Evolutionary conservation across 495 filamentous ascomycete genomes (phyloP).

Genomic region (Hypoxylon fragiforme): DNA sequence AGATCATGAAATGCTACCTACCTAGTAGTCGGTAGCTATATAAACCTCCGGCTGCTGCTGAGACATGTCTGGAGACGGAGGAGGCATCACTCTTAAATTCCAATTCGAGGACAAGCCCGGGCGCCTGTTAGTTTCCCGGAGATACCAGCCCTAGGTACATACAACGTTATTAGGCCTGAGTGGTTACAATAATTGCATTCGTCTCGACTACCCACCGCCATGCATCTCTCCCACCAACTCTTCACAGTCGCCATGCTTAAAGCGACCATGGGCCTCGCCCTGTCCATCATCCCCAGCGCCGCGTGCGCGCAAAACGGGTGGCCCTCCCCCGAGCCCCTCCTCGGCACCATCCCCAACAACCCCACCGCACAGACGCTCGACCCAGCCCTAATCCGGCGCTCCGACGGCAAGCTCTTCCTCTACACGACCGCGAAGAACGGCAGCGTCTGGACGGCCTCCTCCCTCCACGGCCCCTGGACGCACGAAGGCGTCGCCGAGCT

Average conservation of each 20-base stretch:
- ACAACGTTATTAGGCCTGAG: neutral
- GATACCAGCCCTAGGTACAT: neutral
- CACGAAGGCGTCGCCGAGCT: conserved; percentile 57
- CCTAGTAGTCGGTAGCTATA: too few relatives aligned
- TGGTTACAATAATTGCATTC: neutral
- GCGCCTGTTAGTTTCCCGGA: neutral
- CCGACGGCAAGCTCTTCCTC: conserved; percentile 17
- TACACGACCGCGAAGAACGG: conserved; percentile 20
- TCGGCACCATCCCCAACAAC: conserved; percentile 25
- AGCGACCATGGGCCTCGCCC: neutral
- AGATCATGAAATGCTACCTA: neutral
- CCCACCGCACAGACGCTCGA: conserved; percentile 19
- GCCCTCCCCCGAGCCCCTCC: conserved; percentile 16
- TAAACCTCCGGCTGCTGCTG: neutral
- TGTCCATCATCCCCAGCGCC: neutral
- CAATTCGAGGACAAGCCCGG: neutral
- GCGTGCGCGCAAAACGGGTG: conserved; percentile 12
- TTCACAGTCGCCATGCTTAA: neutral
- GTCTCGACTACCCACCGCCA: neutral
- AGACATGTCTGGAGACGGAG: neutral
- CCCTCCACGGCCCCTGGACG: conserved; percentile 60
- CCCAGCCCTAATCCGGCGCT: conserved; percentile 21
- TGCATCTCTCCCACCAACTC: neutral
- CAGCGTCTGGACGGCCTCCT: conserved; percentile 22
- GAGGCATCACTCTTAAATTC: neutral